Base-by-base conservation (phyloP, 768 basidiomycete genomes). In the Lactarius akahatsu region DNA sequence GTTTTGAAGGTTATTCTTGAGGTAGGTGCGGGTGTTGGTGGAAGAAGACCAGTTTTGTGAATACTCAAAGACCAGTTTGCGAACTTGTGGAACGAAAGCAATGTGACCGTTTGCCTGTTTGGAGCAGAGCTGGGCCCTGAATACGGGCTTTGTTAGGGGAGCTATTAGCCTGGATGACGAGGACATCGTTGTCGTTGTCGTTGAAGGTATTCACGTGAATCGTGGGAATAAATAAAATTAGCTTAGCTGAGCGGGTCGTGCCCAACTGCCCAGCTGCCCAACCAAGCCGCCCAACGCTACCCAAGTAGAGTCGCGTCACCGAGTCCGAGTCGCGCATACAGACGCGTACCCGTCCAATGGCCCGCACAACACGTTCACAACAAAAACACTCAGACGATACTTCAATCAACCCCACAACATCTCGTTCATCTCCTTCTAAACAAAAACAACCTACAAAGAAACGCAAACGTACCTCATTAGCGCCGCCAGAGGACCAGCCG, bases 21-120 rank as follows among this genome's bases (percentile, higher is more conserved):
- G 77, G 75, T 84, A 95, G 32, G 80, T 82, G 72, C 93, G 87
- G 8, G 90, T 81, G 73, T 86, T 86, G 55, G 82, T 77, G 0
- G 91, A 93, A 4, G 91, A 88, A 1, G 89, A 85, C 85, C 89
- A 91, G 62, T 84, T 85, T 72, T 95, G 87, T 77, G 93, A 94
- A 76, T 85, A 96, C 77, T 94, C 91, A 74, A 96, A 85, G 69
- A 96, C 92, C 67, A 96, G 80, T 74, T 94, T 95, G 63, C 91
- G 81, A n/a, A 91, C 81, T 68, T 86, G 86, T 2, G 93, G 91
- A 3, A 92, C 76, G 76, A 90, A 95, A 1, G 85, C 79, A 52
- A 77, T 74, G 73, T 90, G 90, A 1, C 92, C 92, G 75, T 94
- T 94, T 64, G 88, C 83, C 30, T 88, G 88, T 30, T 74, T 73